Evolutionary conservation across 371 early-diverging fungal genomes (phyloP).

Genomic region (Lichtheimia ornata): DNA sequence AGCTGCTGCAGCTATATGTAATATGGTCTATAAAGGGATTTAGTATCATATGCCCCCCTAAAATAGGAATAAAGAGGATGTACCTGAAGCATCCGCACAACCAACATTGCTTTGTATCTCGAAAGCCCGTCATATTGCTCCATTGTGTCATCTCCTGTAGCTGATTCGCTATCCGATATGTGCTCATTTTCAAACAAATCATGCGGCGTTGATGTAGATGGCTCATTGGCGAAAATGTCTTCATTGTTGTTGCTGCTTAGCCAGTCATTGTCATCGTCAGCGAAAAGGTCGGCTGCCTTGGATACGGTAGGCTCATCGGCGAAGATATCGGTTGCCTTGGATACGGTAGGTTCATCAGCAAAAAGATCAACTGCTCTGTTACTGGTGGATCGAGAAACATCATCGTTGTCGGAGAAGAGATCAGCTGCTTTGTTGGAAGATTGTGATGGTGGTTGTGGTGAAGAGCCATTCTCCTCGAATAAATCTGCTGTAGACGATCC

Average conservation of each 20-base stretch:
- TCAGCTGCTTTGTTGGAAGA: constrained; percentile 19
- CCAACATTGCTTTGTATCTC: constrained; percentile 41
- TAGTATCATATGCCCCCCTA: neutral
- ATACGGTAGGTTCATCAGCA: constrained; percentile 15
- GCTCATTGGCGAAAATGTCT: constrained; percentile 12
- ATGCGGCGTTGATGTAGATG: neutral
- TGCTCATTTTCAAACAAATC: neutral
- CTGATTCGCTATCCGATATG: neutral
- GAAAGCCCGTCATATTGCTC: constrained; percentile 22
- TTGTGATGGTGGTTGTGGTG: neutral
- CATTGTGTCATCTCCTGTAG: constrained; percentile 3
- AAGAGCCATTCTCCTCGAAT: constrained; percentile 18
- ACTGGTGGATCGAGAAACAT: constrained; percentile 4
- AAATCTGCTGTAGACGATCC: constrained; percentile 11
- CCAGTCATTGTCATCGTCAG: constrained; percentile 12
- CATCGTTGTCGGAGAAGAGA: constrained; percentile 29
- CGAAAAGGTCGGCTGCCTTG: constrained; percentile 27
- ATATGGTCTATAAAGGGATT: constrained; percentile 27
- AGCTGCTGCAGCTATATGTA: constrained; percentile 40
- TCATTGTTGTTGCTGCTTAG: neutral
- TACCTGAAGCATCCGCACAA: constrained; percentile 49
- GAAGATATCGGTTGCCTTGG: constrained; percentile 19
- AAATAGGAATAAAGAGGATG: neutral
- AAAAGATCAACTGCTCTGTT: constrained; percentile 23
- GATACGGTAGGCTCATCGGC: constrained; percentile 13